phyloP scores from a whole-genome alignment of 179 eudicot species.

The Silene vulgaris region DNA sequence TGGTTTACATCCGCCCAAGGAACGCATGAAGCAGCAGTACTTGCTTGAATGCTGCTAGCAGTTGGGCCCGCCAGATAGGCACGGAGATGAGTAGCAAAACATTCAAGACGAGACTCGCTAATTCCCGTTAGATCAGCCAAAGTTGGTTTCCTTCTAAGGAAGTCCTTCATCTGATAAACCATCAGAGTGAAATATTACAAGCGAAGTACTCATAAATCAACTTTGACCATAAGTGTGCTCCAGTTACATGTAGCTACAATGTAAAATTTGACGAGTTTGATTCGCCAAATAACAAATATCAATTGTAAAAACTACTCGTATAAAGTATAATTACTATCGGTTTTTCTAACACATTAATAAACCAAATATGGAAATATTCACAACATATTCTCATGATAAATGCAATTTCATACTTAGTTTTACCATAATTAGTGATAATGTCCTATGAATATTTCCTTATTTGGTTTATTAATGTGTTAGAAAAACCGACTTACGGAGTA shows the following conservation, averaged over 20 bases:
- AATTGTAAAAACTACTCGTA: not conserved
- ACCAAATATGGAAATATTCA: no score
- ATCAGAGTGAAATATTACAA: conserved; percentile 8
- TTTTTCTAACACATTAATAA: no score
- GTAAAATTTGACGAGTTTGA: not conserved
- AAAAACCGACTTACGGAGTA: no score
- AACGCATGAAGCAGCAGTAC: conserved; percentile 21
- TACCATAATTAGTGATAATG: no score
- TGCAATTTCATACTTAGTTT: no score
- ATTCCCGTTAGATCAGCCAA: conserved; percentile 79
- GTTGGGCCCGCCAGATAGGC: conserved; percentile 57
- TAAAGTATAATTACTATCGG: no score
- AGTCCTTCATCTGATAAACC: conserved; percentile 61
- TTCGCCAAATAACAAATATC: not conserved
- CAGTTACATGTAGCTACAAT: not conserved
- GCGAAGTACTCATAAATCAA: not conserved
- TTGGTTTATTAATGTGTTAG: no score
- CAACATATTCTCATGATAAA: no score
- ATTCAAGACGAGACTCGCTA: conserved; percentile 77
- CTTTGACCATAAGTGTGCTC: not conserved
- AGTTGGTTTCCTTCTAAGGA: conserved; percentile 63
- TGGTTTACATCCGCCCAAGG: conserved; percentile 24
- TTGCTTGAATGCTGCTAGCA: conserved; percentile 33
- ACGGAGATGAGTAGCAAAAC: conserved; percentile 68
- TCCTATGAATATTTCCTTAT: no score